phyloP scores from a whole-genome alignment of 73 alveolate genomes.

The Paraurostyla sp. region DNA sequence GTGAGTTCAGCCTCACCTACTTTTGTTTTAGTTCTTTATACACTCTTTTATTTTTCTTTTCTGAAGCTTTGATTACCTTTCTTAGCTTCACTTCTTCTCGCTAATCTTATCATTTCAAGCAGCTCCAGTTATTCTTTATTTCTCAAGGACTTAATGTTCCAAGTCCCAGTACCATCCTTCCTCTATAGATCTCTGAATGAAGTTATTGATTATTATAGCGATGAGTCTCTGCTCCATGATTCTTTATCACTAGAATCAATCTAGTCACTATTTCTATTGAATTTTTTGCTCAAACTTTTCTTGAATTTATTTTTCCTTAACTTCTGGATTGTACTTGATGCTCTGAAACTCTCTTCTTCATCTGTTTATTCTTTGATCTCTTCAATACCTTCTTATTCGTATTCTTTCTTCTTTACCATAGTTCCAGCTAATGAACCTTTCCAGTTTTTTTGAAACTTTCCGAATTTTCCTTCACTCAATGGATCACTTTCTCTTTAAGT shows the following conservation, averaged over 20 bases:
- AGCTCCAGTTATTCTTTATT: neutral
- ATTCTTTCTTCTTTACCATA: slow-evolving; percentile 5
- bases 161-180: slow-evolving; percentile 8
- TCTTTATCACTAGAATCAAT: neutral
- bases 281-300: neutral
- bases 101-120: neutral
- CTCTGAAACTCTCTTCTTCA: slow-evolving; percentile 25
- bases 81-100: slow-evolving; percentile 17
- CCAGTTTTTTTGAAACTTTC: too few species aligned
- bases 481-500: neutral
- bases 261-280: neutral
- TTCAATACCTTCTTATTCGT: slow-evolving; percentile 2
- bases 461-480: neutral
- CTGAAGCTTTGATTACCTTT: neutral
- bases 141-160: neutral
- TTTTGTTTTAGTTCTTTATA: neutral
- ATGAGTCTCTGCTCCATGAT: slow-evolving; percentile 2
- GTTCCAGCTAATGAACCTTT: neutral
- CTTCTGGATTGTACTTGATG: neutral
- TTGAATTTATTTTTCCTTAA: neutral
- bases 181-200: slow-evolving; percentile 5
- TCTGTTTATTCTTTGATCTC: slow-evolving; percentile 14
- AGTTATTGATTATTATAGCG: neutral
- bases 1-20: neutral
- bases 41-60: neutral